Evolutionary conservation across 441 rosid species (phyloP).

Genomic region (Erysimum cheiri): DNA sequence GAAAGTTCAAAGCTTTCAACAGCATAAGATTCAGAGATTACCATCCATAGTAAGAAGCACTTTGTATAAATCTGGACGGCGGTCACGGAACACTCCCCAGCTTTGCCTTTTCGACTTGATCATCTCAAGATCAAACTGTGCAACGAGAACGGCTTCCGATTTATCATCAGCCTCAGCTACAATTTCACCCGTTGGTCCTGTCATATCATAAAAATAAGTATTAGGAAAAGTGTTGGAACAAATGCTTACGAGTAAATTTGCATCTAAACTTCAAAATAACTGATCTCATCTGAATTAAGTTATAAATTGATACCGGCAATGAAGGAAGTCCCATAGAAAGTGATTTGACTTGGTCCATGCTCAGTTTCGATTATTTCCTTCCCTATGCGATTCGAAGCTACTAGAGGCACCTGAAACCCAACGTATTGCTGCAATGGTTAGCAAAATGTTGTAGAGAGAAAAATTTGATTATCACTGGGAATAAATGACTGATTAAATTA

Average conservation of each 20-base stretch:
- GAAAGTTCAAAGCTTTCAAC: not conserved
- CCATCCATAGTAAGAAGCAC: constrained; percentile 92
- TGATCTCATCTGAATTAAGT: constrained; percentile 19
- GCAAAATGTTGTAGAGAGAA: too few relatives aligned
- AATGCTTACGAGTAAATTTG: not conserved
- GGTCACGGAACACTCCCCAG: constrained; percentile 94
- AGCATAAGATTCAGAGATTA: constrained; percentile 34
- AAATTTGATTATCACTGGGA: too few relatives aligned
- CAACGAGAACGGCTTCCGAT: constrained; percentile 75
- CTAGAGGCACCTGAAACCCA: constrained; percentile 69
- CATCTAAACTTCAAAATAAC: not conserved
- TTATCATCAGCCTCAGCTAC: constrained; percentile 71
- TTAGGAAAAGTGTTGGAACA: not conserved
- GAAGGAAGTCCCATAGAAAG: constrained; percentile 86
- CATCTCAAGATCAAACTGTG: constrained; percentile 75
- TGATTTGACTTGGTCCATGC: constrained; percentile 80
- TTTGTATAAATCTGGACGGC: constrained; percentile 82
- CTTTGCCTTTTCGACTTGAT: constrained; percentile 76
- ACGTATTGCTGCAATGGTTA: not conserved
- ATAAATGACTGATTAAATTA: too few relatives aligned
- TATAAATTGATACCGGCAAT: constrained; percentile 62
- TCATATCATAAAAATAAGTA: constrained; percentile 15
- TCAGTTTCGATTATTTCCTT: constrained; percentile 78
- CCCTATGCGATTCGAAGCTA: constrained; percentile 86
- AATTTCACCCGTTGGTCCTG: constrained; percentile 86